Conservation (phyloP, 768 basidiomycete species). For the Tricholoma bakamatsutake region DNA sequence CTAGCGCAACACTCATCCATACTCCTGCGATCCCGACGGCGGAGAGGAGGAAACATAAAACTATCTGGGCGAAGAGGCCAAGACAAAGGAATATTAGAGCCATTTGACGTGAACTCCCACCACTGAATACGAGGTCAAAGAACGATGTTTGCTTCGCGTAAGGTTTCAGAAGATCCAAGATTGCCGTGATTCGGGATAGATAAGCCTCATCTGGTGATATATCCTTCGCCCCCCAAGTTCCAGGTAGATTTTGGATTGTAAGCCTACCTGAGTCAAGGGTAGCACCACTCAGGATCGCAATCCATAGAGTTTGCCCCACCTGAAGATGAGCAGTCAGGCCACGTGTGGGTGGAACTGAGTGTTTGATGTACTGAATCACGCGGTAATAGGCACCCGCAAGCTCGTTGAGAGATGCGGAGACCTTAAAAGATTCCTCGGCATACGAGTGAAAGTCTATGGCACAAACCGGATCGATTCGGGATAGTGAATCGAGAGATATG, state of each 20-base stretch:
- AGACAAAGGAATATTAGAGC: conserved; percentile 19
- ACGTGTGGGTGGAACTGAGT: neutral
- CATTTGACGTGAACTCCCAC: conserved; percentile 12
- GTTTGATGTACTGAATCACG: conserved; percentile 18
- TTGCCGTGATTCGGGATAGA: conserved; percentile 13
- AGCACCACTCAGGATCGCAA: conserved; percentile 19
- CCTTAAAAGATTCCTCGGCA: conserved; percentile 14
- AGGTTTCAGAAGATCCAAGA: conserved; percentile 14
- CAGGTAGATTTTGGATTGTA: conserved; percentile 23
- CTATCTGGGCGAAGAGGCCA: conserved; percentile 18
- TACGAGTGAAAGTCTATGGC: conserved; percentile 27
- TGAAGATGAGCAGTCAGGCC: conserved; percentile 10
- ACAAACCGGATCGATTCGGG: conserved; percentile 15
- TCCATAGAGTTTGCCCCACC: conserved; percentile 22
- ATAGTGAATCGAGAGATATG: conserved; percentile 14
- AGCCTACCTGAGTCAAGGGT: conserved; percentile 18
- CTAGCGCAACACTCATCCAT: conserved; percentile 21
- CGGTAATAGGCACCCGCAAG: conserved; percentile 19
- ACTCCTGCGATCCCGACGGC: conserved; percentile 22
- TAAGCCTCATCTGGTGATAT: conserved; percentile 17
- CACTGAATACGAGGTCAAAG: conserved; percentile 12
- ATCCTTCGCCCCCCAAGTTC: conserved; percentile 12
- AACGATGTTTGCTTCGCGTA: conserved; percentile 14
- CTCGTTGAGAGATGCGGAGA: conserved; percentile 18
- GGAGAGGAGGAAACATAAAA: conserved; percentile 22